These are phyloP conservation scores for Cornus kousa DNA, from an alignment of 148 eudicot genomes.

Conservation along the genomic window DNA sequence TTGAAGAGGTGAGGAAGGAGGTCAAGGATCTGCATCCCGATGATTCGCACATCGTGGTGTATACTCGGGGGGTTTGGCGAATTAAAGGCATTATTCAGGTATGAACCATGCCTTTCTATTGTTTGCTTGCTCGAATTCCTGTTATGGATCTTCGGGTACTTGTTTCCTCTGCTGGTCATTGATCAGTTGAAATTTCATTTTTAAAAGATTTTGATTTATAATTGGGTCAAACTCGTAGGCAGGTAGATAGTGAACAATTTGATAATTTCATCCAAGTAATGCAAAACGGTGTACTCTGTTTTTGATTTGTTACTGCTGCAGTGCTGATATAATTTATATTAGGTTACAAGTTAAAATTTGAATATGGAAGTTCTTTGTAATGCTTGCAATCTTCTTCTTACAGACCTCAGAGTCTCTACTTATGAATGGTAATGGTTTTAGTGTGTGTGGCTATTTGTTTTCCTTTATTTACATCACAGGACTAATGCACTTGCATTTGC, in stretches of 20 bases:
- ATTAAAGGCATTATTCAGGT: slow-evolving; percentile 42
- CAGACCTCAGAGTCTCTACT: background rate
- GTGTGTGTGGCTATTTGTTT: background rate
- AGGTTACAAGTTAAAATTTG: background rate
- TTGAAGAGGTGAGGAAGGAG: slow-evolving; percentile 39
- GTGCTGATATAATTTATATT: background rate
- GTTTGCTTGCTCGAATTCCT: background rate
- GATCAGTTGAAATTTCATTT: background rate
- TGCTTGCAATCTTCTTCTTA: background rate
- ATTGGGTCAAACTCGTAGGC: background rate
- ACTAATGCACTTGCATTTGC: background rate
- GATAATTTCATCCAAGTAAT: too few species aligned
- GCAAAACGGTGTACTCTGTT: too few species aligned
- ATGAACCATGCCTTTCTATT: background rate
- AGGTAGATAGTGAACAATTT: too few species aligned
- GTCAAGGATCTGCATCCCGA: slow-evolving; percentile 37
- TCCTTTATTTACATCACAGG: background rate
- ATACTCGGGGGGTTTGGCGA: slow-evolving; percentile 36
- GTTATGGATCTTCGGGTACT: background rate
- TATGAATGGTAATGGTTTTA: background rate
- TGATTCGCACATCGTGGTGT: slow-evolving; percentile 31
- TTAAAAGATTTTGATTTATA: background rate
- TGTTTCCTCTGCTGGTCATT: background rate
- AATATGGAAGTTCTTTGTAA: background rate
- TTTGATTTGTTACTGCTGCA: background rate